Percentiles rank a stretch among this genome's conserved stretches.
Evolutionary conservation across 805 yeast genomes (phyloP).

Genomic region (Scheffersomyces stipitis): DNA sequence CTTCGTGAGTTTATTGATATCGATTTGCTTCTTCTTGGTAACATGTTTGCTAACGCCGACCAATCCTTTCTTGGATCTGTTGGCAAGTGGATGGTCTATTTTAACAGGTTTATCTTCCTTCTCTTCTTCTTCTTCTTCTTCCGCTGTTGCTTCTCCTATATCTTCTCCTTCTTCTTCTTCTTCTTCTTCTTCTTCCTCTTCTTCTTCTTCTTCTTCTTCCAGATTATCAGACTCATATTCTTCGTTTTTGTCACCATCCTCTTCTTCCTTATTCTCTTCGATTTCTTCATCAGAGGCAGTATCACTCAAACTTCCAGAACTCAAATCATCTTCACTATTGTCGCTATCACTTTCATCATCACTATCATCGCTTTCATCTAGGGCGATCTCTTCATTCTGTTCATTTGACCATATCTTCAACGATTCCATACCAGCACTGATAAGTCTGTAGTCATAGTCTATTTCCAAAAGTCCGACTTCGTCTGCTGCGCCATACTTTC

Average conservation of each 20-base stretch:
- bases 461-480: slow-evolving; percentile 77
- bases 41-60: slow-evolving; percentile 3
- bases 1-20: slow-evolving; percentile 16
- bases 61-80: neutral
- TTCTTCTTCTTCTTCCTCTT: slow-evolving; percentile 13
- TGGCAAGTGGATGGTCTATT: slow-evolving; percentile 1
- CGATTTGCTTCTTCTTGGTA: slow-evolving; percentile 17
- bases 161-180: slow-evolving; percentile 8
- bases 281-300: slow-evolving; percentile 11
- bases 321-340: slow-evolving; percentile 21
- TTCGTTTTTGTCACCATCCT: slow-evolving; percentile 7
- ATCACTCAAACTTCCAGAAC: slow-evolving; percentile 24
- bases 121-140: slow-evolving; percentile 7
- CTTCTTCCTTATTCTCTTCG: slow-evolving; percentile 7
- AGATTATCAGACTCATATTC: slow-evolving; percentile 6
- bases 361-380: slow-evolving; percentile 10
- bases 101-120: slow-evolving; percentile 10
- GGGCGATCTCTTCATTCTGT: slow-evolving; percentile 26
- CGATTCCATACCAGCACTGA: slow-evolving; percentile 81
- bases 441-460: slow-evolving; percentile 76
- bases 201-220: slow-evolving; percentile 12
- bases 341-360: slow-evolving; percentile 15
- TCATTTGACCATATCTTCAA: slow-evolving; percentile 70
- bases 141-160: slow-evolving; percentile 10
- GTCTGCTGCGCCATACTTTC: slow-evolving; percentile 48